Base-by-base conservation (phyloP, 2,329 filamentous ascomycete genomes). In the Claviceps humidiphila region DNA sequence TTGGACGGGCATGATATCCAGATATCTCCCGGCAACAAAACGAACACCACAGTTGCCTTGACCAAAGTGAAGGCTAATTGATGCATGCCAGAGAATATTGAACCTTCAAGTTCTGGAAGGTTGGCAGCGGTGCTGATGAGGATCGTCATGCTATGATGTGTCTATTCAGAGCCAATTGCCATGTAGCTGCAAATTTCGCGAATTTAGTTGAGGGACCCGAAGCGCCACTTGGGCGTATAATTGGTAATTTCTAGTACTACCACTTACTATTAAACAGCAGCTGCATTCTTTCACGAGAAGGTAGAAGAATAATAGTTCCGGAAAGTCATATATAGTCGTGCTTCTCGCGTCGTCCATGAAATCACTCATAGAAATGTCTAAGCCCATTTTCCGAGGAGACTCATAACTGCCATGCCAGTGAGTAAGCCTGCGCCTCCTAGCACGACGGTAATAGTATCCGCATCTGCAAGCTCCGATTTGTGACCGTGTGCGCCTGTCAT, bases 301-400 rank as follows among this genome's bases (percentile, higher is more conserved):
- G 5, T 3, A 34, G 38, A 39, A 39, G n/a, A 17, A 4, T 14
- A 5, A 22, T 51, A 42, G 26, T 46, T 46, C n/a, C 16, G 20
- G 17, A 6, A 30, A 26, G 16, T 38, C 22, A 4, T 22, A 22
- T 22, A 22, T 22, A 9, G 20, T 46, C 13, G 34, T 51, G n/a
- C 42, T 16, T 41, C 26, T 49, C 38, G 13, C 26, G 40, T 43
- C 11, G 30, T 24, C 40, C 13, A 37, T 20, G 34, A 24, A 8
- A 20, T 20, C 9, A 22, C 9, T 14, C 11, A 14, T 13, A 24
- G 17, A 11, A 34, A 22, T 39, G 26, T 50, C 66, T 64, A 85
- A 30, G 85, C 84, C 85, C 85, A 89, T 63, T 87, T 88, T 0
- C 84, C 85, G 24, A 89, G 67, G 22, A 89, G 63, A 53, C 82